phyloP scores from a whole-genome alignment of 148 eudicot genomes.

The Amaranthus hypochondriacus region DNA sequence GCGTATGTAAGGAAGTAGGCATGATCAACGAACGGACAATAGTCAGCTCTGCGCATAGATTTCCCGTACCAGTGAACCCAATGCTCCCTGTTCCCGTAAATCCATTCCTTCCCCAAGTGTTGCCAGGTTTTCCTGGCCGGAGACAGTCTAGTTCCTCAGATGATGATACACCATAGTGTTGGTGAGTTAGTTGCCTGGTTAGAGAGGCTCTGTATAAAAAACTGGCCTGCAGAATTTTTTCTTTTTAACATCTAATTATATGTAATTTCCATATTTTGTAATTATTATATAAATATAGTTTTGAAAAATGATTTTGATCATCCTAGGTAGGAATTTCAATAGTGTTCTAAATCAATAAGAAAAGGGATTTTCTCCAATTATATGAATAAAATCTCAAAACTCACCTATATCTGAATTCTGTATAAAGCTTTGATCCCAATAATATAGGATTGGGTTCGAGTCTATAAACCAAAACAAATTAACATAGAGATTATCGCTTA shows the following conservation, averaged over 20 bases:
- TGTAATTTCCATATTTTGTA: slow-evolving; percentile 33
- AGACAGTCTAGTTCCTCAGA: slow-evolving; percentile 51
- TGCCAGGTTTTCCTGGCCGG: slow-evolving; percentile 40
- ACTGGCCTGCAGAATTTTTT: slow-evolving; percentile 24
- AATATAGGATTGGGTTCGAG: too few relatives aligned
- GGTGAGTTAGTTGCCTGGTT: slow-evolving; percentile 20
- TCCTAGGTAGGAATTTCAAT: slow-evolving; percentile 1
- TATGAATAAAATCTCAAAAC: too few relatives aligned
- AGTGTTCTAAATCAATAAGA: not conserved
- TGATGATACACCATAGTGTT: slow-evolving; percentile 41
- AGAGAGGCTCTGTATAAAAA: slow-evolving; percentile 33
- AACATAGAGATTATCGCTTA: too few relatives aligned
- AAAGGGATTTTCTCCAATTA: too few relatives aligned
- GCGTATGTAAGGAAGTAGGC: slow-evolving; percentile 95
- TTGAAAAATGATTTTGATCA: slow-evolving; percentile 27
- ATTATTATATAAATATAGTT: slow-evolving; percentile 36
- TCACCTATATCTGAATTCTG: too few relatives aligned
- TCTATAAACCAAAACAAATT: too few relatives aligned
- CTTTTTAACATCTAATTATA: slow-evolving; percentile 16
- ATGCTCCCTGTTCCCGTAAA: slow-evolving; percentile 51
- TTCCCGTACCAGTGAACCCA: slow-evolving; percentile 67
- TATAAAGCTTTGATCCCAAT: too few relatives aligned
- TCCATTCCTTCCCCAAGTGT: slow-evolving; percentile 51
- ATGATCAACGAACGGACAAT: slow-evolving; percentile 66
- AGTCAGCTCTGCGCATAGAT: slow-evolving; percentile 57